These are phyloP conservation scores for Nidula niveotomentosa DNA, from an alignment of 1,284 basidiomycete species.

Conservation along the genomic window DNA sequence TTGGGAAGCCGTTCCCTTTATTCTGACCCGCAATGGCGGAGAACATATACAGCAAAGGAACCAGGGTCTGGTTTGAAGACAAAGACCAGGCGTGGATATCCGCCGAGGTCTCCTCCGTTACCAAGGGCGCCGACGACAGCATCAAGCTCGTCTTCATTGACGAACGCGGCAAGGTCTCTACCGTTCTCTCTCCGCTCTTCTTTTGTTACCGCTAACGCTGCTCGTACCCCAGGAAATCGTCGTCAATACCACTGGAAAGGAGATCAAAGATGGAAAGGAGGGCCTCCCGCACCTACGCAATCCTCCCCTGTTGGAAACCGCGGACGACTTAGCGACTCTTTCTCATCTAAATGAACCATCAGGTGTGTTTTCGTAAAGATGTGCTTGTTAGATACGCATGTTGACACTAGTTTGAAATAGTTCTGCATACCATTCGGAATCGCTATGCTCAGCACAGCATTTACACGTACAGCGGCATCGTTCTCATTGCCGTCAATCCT, in stretches of 20 bases:
- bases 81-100: conserved; percentile 93
- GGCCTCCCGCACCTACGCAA: conserved; percentile 92
- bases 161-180: conserved; percentile 80
- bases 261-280: conserved; percentile 74
- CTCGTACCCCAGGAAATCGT: conserved; percentile 59
- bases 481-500: conserved; percentile 98
- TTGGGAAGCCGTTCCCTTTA: conserved; percentile 10
- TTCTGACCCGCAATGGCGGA: conserved; percentile 60
- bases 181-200: conserved; percentile 8
- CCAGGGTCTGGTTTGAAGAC: conserved; percentile 88
- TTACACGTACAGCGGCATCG: conserved; percentile 98
- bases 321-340: conserved; percentile 96
- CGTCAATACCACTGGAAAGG: conserved; percentile 76
- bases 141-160: conserved; percentile 82
- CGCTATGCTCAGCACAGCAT: conserved; percentile 97
- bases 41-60: conserved; percentile 85
- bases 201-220: conserved; percentile 10
- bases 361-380: conserved; percentile 49
- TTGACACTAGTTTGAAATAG: conserved; percentile 37
- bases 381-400: conserved; percentile 1
- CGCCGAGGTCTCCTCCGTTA: conserved; percentile 74
- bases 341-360: conserved; percentile 98
- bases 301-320: conserved; percentile 94
- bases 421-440: conserved; percentile 96
- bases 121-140: conserved; percentile 61